phyloP scores from a whole-genome alignment of 2,329 filamentous ascomycete species.

The Pyricularia sp. region DNA sequence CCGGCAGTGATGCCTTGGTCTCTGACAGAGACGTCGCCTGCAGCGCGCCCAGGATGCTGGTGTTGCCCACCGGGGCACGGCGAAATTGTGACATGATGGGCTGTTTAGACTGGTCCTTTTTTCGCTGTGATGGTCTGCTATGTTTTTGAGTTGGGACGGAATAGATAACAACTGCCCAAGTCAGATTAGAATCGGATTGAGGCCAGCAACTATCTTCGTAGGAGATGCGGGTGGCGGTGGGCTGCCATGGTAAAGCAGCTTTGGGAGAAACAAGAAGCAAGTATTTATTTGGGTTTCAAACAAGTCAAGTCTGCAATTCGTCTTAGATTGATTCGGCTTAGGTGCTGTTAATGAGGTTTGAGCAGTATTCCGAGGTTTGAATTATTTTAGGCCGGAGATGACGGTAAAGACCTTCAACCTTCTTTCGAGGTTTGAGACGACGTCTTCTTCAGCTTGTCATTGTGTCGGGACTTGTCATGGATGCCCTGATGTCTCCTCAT shows the following conservation, averaged over 20 bases:
- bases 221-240: not conserved
- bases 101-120: not conserved
- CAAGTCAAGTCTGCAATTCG: too few relatives aligned
- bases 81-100: constrained; percentile 5
- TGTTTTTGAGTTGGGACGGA: not conserved
- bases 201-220: not conserved
- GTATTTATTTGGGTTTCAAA: not conserved
- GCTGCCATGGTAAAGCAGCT: not conserved
- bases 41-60: constrained; percentile 64
- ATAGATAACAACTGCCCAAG: not conserved
- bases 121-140: not conserved
- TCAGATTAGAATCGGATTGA: not conserved
- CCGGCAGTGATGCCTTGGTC: constrained; percentile 69
- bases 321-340: not conserved
- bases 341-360: not conserved
- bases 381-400: not conserved
- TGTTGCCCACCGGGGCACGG: constrained; percentile 20
- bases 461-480: not conserved
- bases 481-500: not conserved
- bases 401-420: not conserved
- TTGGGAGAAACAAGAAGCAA: not conserved
- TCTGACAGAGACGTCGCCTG: constrained; percentile 74
- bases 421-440: not conserved
- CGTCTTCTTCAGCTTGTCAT: not conserved
- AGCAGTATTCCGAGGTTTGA: not conserved